Evolutionary conservation across 2,329 filamentous ascomycete species (phyloP).

Genomic region (Mycosphaerella arachidis): DNA sequence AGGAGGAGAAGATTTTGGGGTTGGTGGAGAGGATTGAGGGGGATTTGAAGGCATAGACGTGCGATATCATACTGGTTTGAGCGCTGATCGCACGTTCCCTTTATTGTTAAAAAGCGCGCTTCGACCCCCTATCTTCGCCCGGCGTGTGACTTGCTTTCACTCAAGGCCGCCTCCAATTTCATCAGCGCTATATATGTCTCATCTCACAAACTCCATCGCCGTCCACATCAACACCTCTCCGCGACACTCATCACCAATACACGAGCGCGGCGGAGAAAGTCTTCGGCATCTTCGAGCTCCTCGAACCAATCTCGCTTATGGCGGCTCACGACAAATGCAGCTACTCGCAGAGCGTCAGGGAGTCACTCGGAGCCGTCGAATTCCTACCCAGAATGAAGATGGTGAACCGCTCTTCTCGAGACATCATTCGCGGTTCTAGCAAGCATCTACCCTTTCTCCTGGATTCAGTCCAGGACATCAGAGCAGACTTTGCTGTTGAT

Average conservation of each 20-base stretch:
- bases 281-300: background rate
- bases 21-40: slow-evolving; percentile 26
- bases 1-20: slow-evolving; percentile 37
- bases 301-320: background rate
- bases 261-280: background rate
- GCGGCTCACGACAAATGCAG: background rate
- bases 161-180: background rate
- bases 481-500: no score
- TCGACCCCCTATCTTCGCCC: background rate
- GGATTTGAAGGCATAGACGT: slow-evolving; percentile 16
- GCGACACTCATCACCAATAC: background rate
- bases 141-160: background rate
- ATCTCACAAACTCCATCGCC: background rate
- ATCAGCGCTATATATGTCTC: background rate
- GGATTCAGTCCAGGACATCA: background rate
- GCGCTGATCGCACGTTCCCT: background rate
- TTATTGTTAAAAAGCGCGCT: background rate
- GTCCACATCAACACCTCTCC: background rate
- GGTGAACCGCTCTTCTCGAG: background rate
- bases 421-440: background rate
- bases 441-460: background rate
- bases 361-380: background rate
- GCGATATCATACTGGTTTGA: background rate
- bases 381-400: background rate
- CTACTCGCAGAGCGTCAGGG: background rate